Evolutionary conservation across 306 rosid genomes (phyloP).

Genomic region (Lathyrus oleraceus): DNA sequence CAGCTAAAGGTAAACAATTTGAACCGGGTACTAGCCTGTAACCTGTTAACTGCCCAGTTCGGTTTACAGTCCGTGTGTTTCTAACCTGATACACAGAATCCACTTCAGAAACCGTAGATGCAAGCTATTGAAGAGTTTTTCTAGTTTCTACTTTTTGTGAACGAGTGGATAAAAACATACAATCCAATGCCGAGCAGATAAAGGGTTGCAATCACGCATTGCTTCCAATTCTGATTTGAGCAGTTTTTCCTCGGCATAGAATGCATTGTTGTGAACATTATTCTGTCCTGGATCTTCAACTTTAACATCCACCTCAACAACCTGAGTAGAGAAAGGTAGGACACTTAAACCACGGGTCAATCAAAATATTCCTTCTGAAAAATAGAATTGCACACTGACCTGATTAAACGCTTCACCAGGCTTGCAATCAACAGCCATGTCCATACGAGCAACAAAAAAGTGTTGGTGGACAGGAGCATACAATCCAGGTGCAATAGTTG

Average conservation of each 20-base stretch:
- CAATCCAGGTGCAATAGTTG: conserved; percentile 82
- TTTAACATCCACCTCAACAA: conserved; percentile 72
- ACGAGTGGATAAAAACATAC: conserved; percentile 43
- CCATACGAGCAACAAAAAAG: conserved; percentile 83
- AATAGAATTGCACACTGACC: conserved; percentile 41
- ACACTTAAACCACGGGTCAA: neutral
- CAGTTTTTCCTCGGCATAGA: conserved; percentile 73
- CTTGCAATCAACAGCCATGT: conserved; percentile 87
- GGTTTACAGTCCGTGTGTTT: conserved; percentile 77
- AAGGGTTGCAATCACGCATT: conserved; percentile 72
- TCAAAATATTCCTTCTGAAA: neutral
- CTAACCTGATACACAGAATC: conserved; percentile 52
- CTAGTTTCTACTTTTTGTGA: neutral
- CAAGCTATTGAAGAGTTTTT: conserved; percentile 13
- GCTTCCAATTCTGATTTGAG: conserved; percentile 75
- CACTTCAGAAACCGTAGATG: neutral
- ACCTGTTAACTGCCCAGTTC: conserved; percentile 82
- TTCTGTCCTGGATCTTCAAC: conserved; percentile 75
- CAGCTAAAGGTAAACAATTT: conserved; percentile 78
- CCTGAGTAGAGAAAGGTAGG: conserved; percentile 40
- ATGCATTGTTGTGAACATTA: conserved; percentile 79
- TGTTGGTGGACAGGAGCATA: conserved; percentile 90
- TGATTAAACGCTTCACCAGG: conserved; percentile 86
- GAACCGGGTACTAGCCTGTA: conserved; percentile 82
- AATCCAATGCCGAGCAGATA: conserved; percentile 84